A percentile compares a stretch with the other conserved stretches of the same genome.
Conservation (phyloP, 306 rosid genomes). For the Medicago lupulina region DNA sequence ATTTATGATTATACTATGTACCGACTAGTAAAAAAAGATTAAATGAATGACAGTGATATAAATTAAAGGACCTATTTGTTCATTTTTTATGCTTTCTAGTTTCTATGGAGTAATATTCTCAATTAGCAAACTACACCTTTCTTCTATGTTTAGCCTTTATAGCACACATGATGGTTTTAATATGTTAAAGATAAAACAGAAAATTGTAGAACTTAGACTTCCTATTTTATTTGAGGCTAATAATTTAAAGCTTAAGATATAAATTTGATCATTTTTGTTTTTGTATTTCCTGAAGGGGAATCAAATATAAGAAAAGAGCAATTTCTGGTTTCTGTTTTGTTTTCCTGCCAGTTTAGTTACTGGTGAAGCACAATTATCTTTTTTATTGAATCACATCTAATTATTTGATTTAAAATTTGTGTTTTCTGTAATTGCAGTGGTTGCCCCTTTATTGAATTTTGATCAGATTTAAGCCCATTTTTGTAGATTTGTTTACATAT, state of each 20-base stretch:
- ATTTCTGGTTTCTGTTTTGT: slow-evolving; percentile 13
- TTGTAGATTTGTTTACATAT: slow-evolving; percentile 3
- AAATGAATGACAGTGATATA: neutral
- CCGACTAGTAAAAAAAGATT: neutral
- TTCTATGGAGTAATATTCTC: slow-evolving; percentile 11
- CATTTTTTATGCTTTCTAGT: slow-evolving; percentile 18
- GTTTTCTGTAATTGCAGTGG: slow-evolving; percentile 2
- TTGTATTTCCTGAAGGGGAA: neutral
- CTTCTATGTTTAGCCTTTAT: neutral
- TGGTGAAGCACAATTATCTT: neutral
- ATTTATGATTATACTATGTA: neutral
- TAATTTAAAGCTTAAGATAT: neutral
- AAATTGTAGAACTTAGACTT: slow-evolving; percentile 1
- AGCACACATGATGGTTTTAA: neutral
- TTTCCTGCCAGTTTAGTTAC: slow-evolving; percentile 22
- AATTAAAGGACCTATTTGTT: neutral
- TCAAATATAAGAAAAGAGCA: neutral
- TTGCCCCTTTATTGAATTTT: slow-evolving; percentile 1
- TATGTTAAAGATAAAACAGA: slow-evolving; percentile 1
- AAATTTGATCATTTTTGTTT: slow-evolving; percentile 14
- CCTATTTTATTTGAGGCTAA: neutral
- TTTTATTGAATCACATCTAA: neutral
- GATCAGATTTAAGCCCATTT: slow-evolving; percentile 10
- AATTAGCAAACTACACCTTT: neutral
- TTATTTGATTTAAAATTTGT: slow-evolving; percentile 6